phyloP scores from a whole-genome alignment of 129 eudicot species.

The Escallonia rubra region DNA sequence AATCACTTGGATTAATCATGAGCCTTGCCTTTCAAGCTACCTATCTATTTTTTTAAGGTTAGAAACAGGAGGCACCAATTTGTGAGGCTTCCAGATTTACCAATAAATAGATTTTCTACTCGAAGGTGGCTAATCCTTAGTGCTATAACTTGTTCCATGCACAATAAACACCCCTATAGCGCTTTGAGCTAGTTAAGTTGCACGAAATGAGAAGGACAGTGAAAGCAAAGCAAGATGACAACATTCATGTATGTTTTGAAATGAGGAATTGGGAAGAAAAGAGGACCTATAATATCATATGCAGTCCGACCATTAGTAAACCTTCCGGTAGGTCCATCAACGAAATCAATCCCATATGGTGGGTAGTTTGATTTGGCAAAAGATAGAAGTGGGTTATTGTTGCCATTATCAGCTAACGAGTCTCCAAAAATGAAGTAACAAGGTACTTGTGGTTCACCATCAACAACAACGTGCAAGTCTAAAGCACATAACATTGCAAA shows the following conservation, averaged over 20 bases:
- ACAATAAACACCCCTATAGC: no score
- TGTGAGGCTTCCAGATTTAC: no score
- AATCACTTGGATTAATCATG: no score
- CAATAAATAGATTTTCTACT: no score
- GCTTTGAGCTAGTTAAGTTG: no score
- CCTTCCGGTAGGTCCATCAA: conserved; percentile 4
- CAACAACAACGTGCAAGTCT: background rate
- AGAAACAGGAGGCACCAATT: no score
- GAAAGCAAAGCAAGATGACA: background rate
- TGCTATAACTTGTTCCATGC: no score
- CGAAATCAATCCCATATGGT: conserved; percentile 7
- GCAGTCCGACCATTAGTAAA: conserved; percentile 2
- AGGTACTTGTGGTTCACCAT: background rate
- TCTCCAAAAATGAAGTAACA: conserved; percentile 16
- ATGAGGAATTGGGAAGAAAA: no score
- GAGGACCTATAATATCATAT: background rate
- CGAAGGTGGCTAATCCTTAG: no score
- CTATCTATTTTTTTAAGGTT: no score
- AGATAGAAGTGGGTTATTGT: conserved; percentile 2
- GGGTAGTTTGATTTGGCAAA: conserved; percentile 5
- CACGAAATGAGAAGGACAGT: no score
- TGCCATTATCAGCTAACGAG: conserved; percentile 10
- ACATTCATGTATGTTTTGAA: background rate
- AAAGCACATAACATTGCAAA: background rate
- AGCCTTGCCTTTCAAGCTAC: no score